A percentile compares a stretch with the other conserved stretches of the same genome.
phyloP scores from a whole-genome alignment of 495 filamentous ascomycete species.

The Xylaria acuta region DNA sequence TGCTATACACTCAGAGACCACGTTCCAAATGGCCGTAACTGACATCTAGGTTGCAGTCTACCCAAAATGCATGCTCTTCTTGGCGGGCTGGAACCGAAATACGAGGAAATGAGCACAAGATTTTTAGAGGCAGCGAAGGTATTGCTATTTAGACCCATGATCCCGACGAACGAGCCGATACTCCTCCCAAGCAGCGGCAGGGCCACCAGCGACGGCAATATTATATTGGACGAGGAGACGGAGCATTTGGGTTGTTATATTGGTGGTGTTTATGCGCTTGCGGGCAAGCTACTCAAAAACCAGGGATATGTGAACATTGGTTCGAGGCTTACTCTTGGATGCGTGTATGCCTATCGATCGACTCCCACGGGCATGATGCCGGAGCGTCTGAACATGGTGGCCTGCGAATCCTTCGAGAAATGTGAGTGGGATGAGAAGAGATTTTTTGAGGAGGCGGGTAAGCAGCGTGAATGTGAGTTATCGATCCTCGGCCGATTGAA shows the following conservation, averaged over 20 bases:
- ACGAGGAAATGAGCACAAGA: constrained; percentile 74
- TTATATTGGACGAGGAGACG: constrained; percentile 41
- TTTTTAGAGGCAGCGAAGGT: constrained; percentile 70
- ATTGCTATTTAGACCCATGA: constrained; percentile 82
- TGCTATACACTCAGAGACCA: not conserved
- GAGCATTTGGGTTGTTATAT: constrained; percentile 72
- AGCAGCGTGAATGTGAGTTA: constrained; percentile 38
- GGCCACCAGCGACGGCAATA: constrained; percentile 36
- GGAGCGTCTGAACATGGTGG: constrained; percentile 67
- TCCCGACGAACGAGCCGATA: constrained; percentile 68
- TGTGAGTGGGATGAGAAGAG: constrained; percentile 76
- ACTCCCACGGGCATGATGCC: constrained; percentile 88
- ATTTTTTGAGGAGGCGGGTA: constrained; percentile 47
- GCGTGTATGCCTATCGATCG: constrained; percentile 81
- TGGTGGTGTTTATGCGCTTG: constrained; percentile 84
- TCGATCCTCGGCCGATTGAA: not conserved
- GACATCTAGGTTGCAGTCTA: constrained; percentile 42
- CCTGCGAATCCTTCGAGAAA: constrained; percentile 64
- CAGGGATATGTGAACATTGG: constrained; percentile 74
- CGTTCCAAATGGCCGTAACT: not conserved
- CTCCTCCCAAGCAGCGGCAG: constrained; percentile 65
- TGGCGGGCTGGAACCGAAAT: constrained; percentile 76
- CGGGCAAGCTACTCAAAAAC: constrained; percentile 73
- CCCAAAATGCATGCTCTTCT: constrained; percentile 75
- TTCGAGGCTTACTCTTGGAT: constrained; percentile 79